phyloP scores from a whole-genome alignment of 805 yeast genomes.

The Zygotorulaspora sp. region DNA sequence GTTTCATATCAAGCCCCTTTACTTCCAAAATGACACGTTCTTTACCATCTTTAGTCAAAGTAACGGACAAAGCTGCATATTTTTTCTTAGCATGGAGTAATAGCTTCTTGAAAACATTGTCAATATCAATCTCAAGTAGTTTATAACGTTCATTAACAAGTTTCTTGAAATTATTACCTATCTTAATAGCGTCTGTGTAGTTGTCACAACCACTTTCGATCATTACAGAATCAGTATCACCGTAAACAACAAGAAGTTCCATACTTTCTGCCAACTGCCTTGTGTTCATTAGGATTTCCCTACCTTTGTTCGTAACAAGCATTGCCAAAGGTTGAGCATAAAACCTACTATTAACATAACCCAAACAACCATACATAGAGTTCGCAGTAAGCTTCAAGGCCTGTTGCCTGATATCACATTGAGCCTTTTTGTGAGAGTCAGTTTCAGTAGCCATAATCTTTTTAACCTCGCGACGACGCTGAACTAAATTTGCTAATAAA shows the following conservation, averaged over 20 bases:
- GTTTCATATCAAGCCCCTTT: slow-evolving; percentile 93
- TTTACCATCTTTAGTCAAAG: slow-evolving; percentile 48
- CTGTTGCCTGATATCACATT: slow-evolving; percentile 91
- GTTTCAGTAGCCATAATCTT: slow-evolving; percentile 72
- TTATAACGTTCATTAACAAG: slow-evolving; percentile 85
- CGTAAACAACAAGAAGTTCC: slow-evolving; percentile 83
- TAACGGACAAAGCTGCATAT: slow-evolving; percentile 83
- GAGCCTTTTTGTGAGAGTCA: slow-evolving; percentile 62
- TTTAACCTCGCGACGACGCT: slow-evolving; percentile 90
- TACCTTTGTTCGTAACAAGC: slow-evolving; percentile 90
- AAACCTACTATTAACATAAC: slow-evolving; percentile 85
- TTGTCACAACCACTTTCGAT: slow-evolving; percentile 78
- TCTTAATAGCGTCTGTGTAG: slow-evolving; percentile 67
- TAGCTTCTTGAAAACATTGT: slow-evolving; percentile 81
- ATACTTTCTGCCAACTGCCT: slow-evolving; percentile 85
- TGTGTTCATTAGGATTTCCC: slow-evolving; percentile 91
- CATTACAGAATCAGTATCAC: slow-evolving; percentile 99
- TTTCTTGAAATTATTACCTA: slow-evolving; percentile 80
- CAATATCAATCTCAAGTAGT: slow-evolving; percentile 88
- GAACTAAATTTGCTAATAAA: slow-evolving; percentile 75
- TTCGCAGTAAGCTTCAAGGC: slow-evolving; percentile 96
- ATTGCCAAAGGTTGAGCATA: slow-evolving; percentile 95
- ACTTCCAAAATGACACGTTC: slow-evolving; percentile 68
- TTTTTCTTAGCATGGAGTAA: slow-evolving; percentile 93
- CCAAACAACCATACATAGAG: slow-evolving; percentile 99